Evolutionary conservation across 2,329 filamentous ascomycete species (phyloP), one percentile per base, ranked within the genome.

Genomic region (Talaromyces sp.): DNA sequence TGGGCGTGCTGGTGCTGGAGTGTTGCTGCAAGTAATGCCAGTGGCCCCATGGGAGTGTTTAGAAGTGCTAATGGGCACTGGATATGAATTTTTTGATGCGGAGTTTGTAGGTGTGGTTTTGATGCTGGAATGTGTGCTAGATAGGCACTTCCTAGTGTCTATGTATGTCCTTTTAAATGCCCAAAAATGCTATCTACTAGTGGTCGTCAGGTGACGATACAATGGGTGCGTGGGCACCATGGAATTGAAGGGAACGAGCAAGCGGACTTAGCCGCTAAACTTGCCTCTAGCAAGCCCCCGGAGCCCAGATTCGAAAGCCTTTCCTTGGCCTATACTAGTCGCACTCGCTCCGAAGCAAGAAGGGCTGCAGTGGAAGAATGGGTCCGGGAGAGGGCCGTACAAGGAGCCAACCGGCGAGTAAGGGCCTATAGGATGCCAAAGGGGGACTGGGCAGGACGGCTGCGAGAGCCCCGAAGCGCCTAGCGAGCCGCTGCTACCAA

Each of bases 401-500:
- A 45, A 45, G 41, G 41, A 11, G 41, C 17, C 10, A 11, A 45
- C 11, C 17, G 41, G 10, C 21, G 17, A 25, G 41, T 5, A 6
- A 22, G 17, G 41, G 22, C 33, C 40, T 45, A 52, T 28, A 40
- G 11, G 48, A 19, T 45, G 17, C 41, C 33, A 11, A 5, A 8
- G 13, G 33, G 33, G 33, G 33, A 15, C 33, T 6, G 13, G 33
- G 10, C 10, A 36, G 10, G 33, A 11, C 13, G 15, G 21, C n/a
- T 8, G 45, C 33, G 17, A 46, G 6, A 10, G 46, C 45, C 1
- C 33, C 10, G 11, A 57, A 57, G 21, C 17, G 8, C 7, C 15
- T 57, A 19, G 46, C 45, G n/a, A 5, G 43, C 21, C 43, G 21
- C 2, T 57, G 50, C 7, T 57, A 57, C n/a, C 31, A 51, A 13